Conservation (phyloP, 345 rosid species). For the Euphorbia lathyris region DNA sequence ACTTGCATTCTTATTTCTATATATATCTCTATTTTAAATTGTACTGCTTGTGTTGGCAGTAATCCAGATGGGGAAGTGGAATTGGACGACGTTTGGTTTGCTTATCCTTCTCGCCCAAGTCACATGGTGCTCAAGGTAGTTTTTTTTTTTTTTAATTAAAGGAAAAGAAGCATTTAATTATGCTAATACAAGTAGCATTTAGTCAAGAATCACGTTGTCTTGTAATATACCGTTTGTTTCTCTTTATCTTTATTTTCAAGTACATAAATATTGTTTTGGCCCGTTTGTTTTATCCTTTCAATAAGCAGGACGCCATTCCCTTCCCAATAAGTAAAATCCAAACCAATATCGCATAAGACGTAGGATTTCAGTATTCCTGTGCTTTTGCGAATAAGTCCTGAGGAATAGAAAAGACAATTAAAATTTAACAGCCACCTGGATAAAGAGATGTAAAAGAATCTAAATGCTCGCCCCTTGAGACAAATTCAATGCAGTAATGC, state of each 20-base stretch:
- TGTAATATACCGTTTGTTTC: not conserved
- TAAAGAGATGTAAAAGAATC: not conserved
- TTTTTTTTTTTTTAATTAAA: too few species aligned
- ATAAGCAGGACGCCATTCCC: not conserved
- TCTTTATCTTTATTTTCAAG: not conserved
- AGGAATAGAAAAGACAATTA: not conserved
- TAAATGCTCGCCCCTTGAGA: not conserved
- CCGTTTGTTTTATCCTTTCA: not conserved
- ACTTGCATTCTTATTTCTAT: not conserved
- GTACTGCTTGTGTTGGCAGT: slow-evolving; percentile 34
- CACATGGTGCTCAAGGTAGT: slow-evolving; percentile 85
- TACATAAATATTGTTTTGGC: not conserved
- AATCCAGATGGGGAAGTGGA: slow-evolving; percentile 87
- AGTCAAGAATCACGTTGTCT: not conserved
- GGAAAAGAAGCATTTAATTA: not conserved
- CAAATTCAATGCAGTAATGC: not conserved
- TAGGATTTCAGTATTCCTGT: not conserved
- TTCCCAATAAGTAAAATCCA: not conserved
- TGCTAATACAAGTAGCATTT: not conserved
- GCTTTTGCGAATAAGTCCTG: not conserved
- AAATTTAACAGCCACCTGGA: not conserved
- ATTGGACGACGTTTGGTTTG: slow-evolving; percentile 86
- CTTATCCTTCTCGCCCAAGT: slow-evolving; percentile 95
- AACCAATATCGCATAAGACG: not conserved
- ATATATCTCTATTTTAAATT: not conserved